Conservation (phyloP, 2,329 filamentous ascomycete species). For the Lachnellula suecica region DNA sequence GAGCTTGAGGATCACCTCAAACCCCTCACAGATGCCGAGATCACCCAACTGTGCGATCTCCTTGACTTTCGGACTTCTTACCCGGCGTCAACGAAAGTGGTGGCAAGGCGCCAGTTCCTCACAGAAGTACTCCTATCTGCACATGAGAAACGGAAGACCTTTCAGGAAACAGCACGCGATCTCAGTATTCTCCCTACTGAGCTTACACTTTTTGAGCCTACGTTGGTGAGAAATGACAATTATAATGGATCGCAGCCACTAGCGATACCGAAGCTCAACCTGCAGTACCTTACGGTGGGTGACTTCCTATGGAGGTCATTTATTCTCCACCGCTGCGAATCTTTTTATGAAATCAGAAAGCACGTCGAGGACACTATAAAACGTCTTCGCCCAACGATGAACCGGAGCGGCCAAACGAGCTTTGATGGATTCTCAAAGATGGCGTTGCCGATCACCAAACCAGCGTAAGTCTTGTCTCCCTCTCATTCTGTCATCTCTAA, state of each 20-base stretch:
- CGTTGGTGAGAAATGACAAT: conserved; percentile 75
- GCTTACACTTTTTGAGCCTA: conserved; percentile 72
- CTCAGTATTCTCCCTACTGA: conserved; percentile 85
- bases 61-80: conserved; percentile 83
- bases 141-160: conserved; percentile 77
- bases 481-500: conserved; percentile 18
- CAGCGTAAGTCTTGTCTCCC: conserved; percentile 46
- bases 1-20: conserved; percentile 78
- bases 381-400: conserved; percentile 69
- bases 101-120: conserved; percentile 61
- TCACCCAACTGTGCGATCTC: conserved; percentile 64
- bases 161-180: conserved; percentile 73
- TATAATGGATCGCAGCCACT: conserved; percentile 87
- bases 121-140: conserved; percentile 71
- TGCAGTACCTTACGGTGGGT: conserved; percentile 91
- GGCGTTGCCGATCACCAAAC: conserved; percentile 83
- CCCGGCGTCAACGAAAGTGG: conserved; percentile 66
- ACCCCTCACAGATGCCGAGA: conserved; percentile 70
- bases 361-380: conserved; percentile 83
- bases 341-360: conserved; percentile 90
- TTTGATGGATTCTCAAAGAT: conserved; percentile 90
- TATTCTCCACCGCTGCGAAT: conserved; percentile 82
- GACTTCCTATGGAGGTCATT: conserved; percentile 98
- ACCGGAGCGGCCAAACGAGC: conserved; percentile 61
- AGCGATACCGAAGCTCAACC: conserved; percentile 88